Conservation (phyloP, 495 filamentous ascomycete genomes). For the Aspergillus coremiiformis region DNA sequence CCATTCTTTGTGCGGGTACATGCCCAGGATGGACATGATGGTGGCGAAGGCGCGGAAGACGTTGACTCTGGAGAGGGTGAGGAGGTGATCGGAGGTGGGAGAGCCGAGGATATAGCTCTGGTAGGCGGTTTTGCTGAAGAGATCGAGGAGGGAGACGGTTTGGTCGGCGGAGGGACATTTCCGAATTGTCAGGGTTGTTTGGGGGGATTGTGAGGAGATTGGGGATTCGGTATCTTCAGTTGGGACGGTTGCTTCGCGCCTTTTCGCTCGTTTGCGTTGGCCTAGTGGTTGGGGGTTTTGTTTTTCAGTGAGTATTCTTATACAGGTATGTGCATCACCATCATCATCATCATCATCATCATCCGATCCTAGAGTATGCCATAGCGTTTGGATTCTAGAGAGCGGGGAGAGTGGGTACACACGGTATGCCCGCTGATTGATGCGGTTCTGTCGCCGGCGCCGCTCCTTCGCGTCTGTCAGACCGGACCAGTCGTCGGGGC, state of each 20-base stretch:
- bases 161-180: background rate
- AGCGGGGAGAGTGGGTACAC: constrained; percentile 1
- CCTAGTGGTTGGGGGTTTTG: constrained; percentile 9
- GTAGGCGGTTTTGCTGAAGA: constrained; percentile 24
- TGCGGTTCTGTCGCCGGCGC: constrained; percentile 35
- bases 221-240: background rate
- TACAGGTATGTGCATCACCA: too few species aligned
- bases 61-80: constrained; percentile 37
- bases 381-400: too few species aligned
- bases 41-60: constrained; percentile 32
- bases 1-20: constrained; percentile 13
- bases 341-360: too few species aligned
- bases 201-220: background rate
- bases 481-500: constrained; percentile 33
- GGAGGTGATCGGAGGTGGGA: constrained; percentile 33
- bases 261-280: constrained; percentile 15
- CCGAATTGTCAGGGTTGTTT: background rate
- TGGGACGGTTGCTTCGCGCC: background rate
- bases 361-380: too few species aligned
- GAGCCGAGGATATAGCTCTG: constrained; percentile 25
- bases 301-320: background rate
- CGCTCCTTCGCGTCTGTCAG: constrained; percentile 32
- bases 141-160: constrained; percentile 10
- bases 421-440: constrained; percentile 40
- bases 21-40: constrained; percentile 19